Evolutionary conservation across 768 basidiomycete genomes (phyloP).

Genomic region (Boletus fagicola): DNA sequence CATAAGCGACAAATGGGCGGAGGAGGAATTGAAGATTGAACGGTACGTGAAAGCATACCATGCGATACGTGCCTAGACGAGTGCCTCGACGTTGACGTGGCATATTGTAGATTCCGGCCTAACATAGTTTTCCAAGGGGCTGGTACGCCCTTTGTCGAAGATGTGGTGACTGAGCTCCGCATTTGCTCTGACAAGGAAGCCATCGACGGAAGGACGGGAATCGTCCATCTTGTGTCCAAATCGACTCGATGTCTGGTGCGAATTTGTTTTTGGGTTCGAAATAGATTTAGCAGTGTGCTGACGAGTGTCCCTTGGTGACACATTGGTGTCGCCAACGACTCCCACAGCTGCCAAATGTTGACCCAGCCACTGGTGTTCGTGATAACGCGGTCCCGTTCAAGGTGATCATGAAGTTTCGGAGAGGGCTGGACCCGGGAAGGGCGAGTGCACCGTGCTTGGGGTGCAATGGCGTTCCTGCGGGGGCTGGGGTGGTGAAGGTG

Average conservation of each 20-base stretch:
- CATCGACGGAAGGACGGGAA: conserved; percentile 12
- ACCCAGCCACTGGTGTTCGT: conserved; percentile 57
- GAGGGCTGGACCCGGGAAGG: conserved; percentile 49
- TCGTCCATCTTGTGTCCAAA: conserved; percentile 60
- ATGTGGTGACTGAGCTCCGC: conserved; percentile 60
- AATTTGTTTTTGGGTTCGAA: conserved; percentile 21
- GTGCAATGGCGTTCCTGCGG: conserved; percentile 56
- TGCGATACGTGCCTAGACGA: neutral
- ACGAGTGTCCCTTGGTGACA: neutral
- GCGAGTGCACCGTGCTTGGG: conserved; percentile 63
- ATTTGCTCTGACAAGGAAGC: conserved; percentile 41
- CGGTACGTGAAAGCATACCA: conserved; percentile 41
- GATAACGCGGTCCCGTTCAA: conserved; percentile 77
- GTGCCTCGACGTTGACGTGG: conserved; percentile 5
- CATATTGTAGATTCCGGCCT: conserved; percentile 59
- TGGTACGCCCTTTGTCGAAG: conserved; percentile 69
- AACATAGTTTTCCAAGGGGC: conserved; percentile 69
- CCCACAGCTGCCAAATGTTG: conserved; percentile 69
- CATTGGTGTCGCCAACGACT: conserved; percentile 2
- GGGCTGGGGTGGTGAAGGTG: conserved; percentile 52
- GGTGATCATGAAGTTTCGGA: conserved; percentile 70
- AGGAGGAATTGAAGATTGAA: conserved; percentile 51
- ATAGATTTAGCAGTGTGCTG: conserved; percentile 5
- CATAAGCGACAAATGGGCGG: conserved; percentile 51
- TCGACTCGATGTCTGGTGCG: conserved; percentile 71